Conservation (phyloP, 768 basidiomycete species). For the Collybiopsis confluens region DNA sequence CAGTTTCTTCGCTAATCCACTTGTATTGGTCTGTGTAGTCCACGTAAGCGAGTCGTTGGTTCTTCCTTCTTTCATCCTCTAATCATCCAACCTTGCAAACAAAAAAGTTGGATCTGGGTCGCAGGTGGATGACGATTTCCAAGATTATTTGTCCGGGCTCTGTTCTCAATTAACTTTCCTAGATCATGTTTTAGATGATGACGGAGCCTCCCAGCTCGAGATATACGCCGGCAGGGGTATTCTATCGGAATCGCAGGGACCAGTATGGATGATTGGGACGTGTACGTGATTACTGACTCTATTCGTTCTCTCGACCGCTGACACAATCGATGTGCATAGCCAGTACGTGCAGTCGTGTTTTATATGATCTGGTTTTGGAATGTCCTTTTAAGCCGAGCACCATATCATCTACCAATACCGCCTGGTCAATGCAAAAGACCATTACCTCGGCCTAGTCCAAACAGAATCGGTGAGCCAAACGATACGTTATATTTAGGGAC, state of each 20-base stretch:
- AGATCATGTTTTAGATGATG: constrained; percentile 71
- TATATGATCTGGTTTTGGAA: neutral
- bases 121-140: constrained; percentile 25
- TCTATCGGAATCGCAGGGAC: constrained; percentile 67
- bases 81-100: no score
- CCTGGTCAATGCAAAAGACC: constrained; percentile 55
- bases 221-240: constrained; percentile 70
- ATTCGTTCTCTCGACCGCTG: neutral
- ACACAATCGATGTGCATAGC: constrained; percentile 49
- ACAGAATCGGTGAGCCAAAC: constrained; percentile 68
- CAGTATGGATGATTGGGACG: constrained; percentile 82
- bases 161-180: neutral
- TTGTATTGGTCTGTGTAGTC: neutral
- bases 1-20: neutral
- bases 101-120: constrained; percentile 79
- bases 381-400: constrained; percentile 50
- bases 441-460: constrained; percentile 73
- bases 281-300: constrained; percentile 35
- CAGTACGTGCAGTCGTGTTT: constrained; percentile 12
- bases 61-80: no score
- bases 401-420: constrained; percentile 68
- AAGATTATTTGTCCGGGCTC: constrained; percentile 28
- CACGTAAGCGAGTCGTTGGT: no score
- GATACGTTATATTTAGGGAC: no score
- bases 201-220: constrained; percentile 40